Evolutionary conservation across 495 filamentous ascomycete species (phyloP).

Genomic region (Glarea lozoyensis): DNA sequence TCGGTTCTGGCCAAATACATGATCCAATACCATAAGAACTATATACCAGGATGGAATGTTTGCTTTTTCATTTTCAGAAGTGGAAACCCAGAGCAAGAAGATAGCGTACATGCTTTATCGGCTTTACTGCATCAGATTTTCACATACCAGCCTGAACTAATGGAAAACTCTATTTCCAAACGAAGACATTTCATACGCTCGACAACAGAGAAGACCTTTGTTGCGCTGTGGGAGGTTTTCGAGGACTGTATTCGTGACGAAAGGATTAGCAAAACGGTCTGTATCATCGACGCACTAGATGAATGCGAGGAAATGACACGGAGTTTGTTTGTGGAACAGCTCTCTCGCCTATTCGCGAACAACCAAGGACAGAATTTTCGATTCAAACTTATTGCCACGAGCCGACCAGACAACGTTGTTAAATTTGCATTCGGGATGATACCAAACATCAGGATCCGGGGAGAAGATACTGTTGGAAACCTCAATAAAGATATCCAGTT

Average conservation of each 20-base stretch:
- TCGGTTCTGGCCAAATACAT: conserved; percentile 40
- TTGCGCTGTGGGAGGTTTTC: background rate
- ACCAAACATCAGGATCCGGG: background rate
- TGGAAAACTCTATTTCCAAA: conserved; percentile 21
- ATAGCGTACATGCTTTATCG: conserved; percentile 10
- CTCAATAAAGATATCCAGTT: conserved; percentile 11
- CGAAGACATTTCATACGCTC: background rate
- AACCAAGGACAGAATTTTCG: too few relatives aligned
- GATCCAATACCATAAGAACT: conserved; percentile 26
- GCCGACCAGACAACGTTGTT: background rate
- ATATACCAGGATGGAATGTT: conserved; percentile 4
- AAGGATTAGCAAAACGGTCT: background rate
- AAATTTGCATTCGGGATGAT: background rate
- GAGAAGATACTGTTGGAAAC: conserved; percentile 5
- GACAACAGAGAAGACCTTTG: background rate
- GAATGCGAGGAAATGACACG: background rate
- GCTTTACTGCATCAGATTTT: conserved; percentile 23
- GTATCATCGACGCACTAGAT: background rate
- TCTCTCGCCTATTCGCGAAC: background rate
- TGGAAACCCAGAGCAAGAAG: conserved; percentile 26
- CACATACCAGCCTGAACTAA: background rate
- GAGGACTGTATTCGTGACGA: background rate
- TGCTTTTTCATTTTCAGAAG: conserved; percentile 45
- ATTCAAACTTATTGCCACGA: background rate
- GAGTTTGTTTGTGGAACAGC: background rate